Base-by-base conservation (phyloP, 208 protist genomes). In the Entamoeba moshkovskii region DNA sequence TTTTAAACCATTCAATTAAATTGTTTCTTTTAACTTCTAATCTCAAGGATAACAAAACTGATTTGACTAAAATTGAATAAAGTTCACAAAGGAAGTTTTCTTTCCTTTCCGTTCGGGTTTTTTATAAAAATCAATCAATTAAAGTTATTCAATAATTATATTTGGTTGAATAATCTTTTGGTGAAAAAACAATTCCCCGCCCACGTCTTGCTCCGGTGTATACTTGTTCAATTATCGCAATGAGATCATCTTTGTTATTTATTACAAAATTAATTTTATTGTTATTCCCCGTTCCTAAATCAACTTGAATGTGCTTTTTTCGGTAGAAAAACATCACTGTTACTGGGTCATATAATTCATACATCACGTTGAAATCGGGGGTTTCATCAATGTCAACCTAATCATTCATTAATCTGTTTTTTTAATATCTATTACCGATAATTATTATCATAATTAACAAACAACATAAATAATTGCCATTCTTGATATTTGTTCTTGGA, bases 341-440 rank as follows among this genome's bases (percentile, higher is more conserved):
- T 49, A 33, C 52, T 15, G 95, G 95, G 45, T 95, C 94, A 52
- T 94, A 95, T 11, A 96, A 92, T 93, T 96, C 95, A 91, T 96
- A 95, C 95, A 95, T 95, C 0, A 48, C 16, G 47, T 93, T 95
- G 45, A 96, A 96, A 47, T 96, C 95, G 47, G 93, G 91, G 29
- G 94, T 85, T 38, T 94, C 59, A 18, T 91, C 48, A 15, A 95
- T 92, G 44, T 96, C 95, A 73, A 96, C 94, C 29, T 52, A 66
- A 66, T 29, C 15, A 44, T 42, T 93, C 22, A 85, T 13, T 85
- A 42, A 1, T 38, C 33, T 85, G 8, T 33, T 85, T 85, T 33
- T 85, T 85, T 85, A 4, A 22, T 85, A 33, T 38, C 2, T 85
- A 33, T 1, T 0, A 59, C 18, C 13, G 49, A 59, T 8, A 85